A percentile compares a stretch with the other conserved stretches of the same genome.
phyloP scores from a whole-genome alignment of 805 yeast species.

The Saturnispora quitensis region DNA sequence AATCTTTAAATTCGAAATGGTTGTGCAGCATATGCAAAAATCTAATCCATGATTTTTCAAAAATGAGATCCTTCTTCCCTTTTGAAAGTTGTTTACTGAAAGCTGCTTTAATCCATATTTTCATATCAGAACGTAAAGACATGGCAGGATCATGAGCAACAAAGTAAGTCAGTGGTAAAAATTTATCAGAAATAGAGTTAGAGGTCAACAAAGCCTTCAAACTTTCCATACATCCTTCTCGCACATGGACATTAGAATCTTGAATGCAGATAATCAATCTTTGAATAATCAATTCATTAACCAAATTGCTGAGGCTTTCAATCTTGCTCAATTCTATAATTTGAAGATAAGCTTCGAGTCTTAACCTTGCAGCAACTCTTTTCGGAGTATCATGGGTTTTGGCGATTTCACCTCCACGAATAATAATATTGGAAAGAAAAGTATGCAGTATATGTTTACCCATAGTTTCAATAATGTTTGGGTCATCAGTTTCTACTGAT shows the following conservation, averaged over 20 bases:
- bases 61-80: slow-evolving; percentile 33
- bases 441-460: slow-evolving; percentile 55
- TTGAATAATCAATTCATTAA: slow-evolving; percentile 44
- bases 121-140: slow-evolving; percentile 38
- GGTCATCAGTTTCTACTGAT: slow-evolving; percentile 26
- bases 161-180: slow-evolving; percentile 59
- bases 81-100: slow-evolving; percentile 29
- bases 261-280: slow-evolving; percentile 51
- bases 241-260: slow-evolving; percentile 53
- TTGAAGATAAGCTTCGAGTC: slow-evolving; percentile 59
- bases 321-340: slow-evolving; percentile 55
- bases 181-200: slow-evolving; percentile 52
- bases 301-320: slow-evolving; percentile 41
- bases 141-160: slow-evolving; percentile 67
- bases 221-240: slow-evolving; percentile 40
- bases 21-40: slow-evolving; percentile 65
- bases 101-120: slow-evolving; percentile 66
- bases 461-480: slow-evolving; percentile 32
- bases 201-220: slow-evolving; percentile 44
- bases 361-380: slow-evolving; percentile 47
- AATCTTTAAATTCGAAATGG: slow-evolving; percentile 52
- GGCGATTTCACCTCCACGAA: slow-evolving; percentile 72
- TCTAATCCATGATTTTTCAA: slow-evolving; percentile 62
- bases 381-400: slow-evolving; percentile 48
- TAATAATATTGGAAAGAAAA: slow-evolving; percentile 54